Base-by-base conservation (phyloP, 1,139 yeast genomes). In the Petasospora rhodanensis region DNA sequence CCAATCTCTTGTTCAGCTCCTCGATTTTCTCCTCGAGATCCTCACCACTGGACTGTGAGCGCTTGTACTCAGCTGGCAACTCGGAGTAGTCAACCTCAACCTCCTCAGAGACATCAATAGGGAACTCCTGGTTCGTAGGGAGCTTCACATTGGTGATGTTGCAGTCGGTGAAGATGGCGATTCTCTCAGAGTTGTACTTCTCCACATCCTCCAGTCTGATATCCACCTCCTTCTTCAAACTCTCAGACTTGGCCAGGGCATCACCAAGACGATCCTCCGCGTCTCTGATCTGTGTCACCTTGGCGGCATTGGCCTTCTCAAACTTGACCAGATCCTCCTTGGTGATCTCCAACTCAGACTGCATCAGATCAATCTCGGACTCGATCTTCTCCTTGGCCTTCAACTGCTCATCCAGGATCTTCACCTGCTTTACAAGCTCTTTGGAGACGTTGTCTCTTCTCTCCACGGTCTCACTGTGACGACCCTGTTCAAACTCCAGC, bases 81-180 rank as follows among this genome's bases (percentile, higher is more conserved):
- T 63, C 46, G 2, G 61, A 51, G 54, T 73, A 83, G 43, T 84
- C 87, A 14, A 83, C 52, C 66, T 53, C 42, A 6, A 73, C 55
- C 6, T 57, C 59, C 14, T 62, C 61, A 24, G 67, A 73, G 3
- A 58, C 56, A 13, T 61, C 62, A 24, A 58, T 54, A 31, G 68
- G 85, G 43, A 68, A 68, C 46, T 50, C 71, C 43, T 59, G 79
- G 58, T 39, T 37, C 25, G 86, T 59, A 2, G 96, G 95, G 12
- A 89, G 50, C 9, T 66, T 65, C 12, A 82, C 66, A 42, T 75
- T 81, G 35, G 83, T 85, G 42, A 89, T 70, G 49, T 83, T 84
- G 58, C 95, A 84, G 42, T 76, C 76, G 45, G 81, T 76, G 43
- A 87, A 64, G 17, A 77, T 62, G 43, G 75, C 73, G 6, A 76